Base-by-base conservation (phyloP, 306 rosid species). In the Pyrus pyrifolia region DNA sequence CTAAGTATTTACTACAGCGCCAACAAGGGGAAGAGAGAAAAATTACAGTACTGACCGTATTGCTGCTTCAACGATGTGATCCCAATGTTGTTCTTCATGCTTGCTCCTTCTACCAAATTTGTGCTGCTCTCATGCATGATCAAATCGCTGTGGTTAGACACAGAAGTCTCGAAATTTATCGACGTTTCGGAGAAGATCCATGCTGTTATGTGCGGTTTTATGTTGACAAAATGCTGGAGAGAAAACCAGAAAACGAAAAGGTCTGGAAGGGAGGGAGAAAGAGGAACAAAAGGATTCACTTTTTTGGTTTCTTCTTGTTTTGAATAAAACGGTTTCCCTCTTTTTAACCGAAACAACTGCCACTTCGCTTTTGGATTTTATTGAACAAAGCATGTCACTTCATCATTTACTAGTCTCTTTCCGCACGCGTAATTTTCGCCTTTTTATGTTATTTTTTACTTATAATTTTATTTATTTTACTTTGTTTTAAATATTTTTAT, bases 291-390 rank as follows among this genome's bases (percentile, higher is more conserved):
- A 62, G 62, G 31, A 55, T 17, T 18, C 55, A 65, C 57, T 38
- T 27, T 14, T 25, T 25, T 7, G 12, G 59, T 31, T 29, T 64
- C 76, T 29, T 31, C 76, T 29, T 31, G 64, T 78, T 68, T 63
- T 57, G 62, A 69, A 64, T 40, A 13, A 25, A 73, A 73, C 78
- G 68, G 69, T 73, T 73, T 75, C 79, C 31, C 74, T 11, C 38
- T 52, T 61, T 74, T 63, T 46, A 52, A 71, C 70, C 59, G 77
- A 67, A 76, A 73, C 40, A 60, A 76, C 84, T 71, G 84, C 84
- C 68, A 31, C 59, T 57, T 23, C 4, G 25, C 64, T 65, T 53
- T 64, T 63, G 25, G 66, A 21, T 14, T 57, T 57, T 44, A 19
- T 19, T 38, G 55, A 42, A 71, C 66, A 31, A 33, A 12, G 14